Evolutionary conservation across 805 yeast species (phyloP).

Genomic region (Yarrowia deformans): DNA sequence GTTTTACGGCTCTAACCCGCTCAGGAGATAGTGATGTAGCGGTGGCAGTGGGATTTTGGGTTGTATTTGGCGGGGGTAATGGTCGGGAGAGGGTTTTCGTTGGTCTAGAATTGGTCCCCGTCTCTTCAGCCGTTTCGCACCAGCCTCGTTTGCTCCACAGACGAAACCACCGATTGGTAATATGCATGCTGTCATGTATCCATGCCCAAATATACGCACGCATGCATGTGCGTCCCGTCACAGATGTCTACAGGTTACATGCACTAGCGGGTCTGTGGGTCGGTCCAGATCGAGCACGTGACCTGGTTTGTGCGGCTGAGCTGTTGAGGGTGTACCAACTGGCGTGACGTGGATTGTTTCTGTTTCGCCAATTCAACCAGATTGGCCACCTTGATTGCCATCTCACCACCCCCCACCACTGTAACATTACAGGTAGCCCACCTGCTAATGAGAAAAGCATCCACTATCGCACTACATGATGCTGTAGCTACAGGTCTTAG

Average conservation of each 20-base stretch:
- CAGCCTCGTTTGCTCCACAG: no score
- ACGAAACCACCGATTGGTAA: not conserved
- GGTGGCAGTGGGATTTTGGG: not conserved
- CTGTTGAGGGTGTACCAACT: no score
- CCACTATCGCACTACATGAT: not conserved
- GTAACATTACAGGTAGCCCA: not conserved
- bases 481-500: no score
- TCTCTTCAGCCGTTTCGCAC: no score
- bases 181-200: constrained; percentile 2
- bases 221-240: constrained; percentile 34
- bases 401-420: no score
- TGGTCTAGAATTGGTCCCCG: no score
- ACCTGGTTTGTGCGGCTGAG: not conserved
- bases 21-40: not conserved
- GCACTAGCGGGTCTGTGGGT: constrained; percentile 18
- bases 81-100: no score
- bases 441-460: not conserved
- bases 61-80: no score
- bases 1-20: not conserved
- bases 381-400: no score
- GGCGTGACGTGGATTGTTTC: no score
- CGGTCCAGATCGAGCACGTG: not conserved
- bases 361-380: no score
- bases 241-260: constrained; percentile 3
- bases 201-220: constrained; percentile 12